These are phyloP conservation scores for Xerocomus spinulosus DNA, from an alignment of 768 basidiomycete species.

Conservation along the genomic window DNA sequence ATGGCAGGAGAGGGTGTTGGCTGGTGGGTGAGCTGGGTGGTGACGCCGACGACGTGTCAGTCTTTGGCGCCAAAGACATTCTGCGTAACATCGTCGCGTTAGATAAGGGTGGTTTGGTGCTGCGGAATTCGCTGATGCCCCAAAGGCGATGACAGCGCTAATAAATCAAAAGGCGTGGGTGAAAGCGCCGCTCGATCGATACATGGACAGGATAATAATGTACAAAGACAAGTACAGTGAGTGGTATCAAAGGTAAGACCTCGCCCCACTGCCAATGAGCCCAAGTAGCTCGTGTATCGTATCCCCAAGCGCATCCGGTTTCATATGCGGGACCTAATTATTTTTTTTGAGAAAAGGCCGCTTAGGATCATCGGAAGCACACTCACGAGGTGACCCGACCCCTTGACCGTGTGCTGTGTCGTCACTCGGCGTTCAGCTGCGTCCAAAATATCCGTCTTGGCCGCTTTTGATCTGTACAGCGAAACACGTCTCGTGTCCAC, in stretches of 20 bases:
- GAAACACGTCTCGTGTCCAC: not conserved
- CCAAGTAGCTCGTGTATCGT: slow-evolving; percentile 23
- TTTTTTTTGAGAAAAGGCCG: no score
- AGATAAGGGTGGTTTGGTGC: not conserved
- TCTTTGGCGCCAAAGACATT: slow-evolving; percentile 2
- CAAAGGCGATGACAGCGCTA: no score
- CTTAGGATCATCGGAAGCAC: not conserved
- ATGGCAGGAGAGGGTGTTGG: slow-evolving; percentile 1
- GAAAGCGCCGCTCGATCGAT: no score
- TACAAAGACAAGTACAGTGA: no score
- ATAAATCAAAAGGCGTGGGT: no score
- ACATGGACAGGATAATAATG: not conserved
- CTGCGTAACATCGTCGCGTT: slow-evolving; percentile 19
- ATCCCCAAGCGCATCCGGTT: slow-evolving; percentile 27
- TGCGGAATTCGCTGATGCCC: not conserved
- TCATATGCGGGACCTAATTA: slow-evolving; percentile 25
- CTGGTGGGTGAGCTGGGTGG: slow-evolving; percentile 15
- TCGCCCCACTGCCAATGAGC: slow-evolving; percentile 5
- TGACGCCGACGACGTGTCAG: slow-evolving; percentile 4
- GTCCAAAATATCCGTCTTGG: slow-evolving; percentile 27
- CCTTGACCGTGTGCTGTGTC: slow-evolving; percentile 20
- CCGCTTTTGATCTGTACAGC: slow-evolving; percentile 18
- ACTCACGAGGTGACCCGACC: slow-evolving; percentile 30
- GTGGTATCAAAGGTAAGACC: slow-evolving; percentile 14
- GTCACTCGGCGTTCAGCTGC: slow-evolving; percentile 21